phyloP scores from a whole-genome alignment of 352 stramenopile genomes.

The Peronospora farinosa region DNA sequence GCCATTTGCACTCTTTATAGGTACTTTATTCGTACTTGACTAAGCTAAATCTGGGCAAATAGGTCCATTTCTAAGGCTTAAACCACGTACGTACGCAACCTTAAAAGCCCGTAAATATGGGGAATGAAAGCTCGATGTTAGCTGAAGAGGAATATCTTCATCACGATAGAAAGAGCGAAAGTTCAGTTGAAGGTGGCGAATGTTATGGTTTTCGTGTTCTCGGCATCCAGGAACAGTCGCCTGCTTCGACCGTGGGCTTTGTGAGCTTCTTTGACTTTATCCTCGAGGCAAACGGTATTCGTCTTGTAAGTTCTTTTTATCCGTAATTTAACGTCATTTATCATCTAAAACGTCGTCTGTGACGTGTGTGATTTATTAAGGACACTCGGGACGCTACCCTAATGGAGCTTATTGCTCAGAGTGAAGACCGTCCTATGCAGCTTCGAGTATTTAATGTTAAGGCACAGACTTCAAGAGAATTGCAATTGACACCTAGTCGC shows the following conservation, averaged over 20 bases:
- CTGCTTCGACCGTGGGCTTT: constrained; percentile 87
- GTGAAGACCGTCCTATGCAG: constrained; percentile 65
- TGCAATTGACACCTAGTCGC: constrained; percentile 87
- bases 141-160: neutral
- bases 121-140: constrained; percentile 45
- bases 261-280: constrained; percentile 98
- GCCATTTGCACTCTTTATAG: neutral
- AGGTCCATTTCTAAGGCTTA: no score
- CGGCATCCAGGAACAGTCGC: constrained; percentile 93
- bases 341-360: constrained; percentile 3
- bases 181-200: constrained; percentile 42
- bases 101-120: constrained; percentile 26
- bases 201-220: constrained; percentile 92
- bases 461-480: constrained; percentile 56
- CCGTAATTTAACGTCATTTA: neutral
- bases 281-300: constrained; percentile 89
- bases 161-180: neutral
- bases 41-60: no score
- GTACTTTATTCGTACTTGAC: neutral
- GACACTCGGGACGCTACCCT: constrained; percentile 85
- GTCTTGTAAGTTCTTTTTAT: constrained; percentile 30
- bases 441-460: constrained; percentile 80
- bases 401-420: constrained; percentile 89
- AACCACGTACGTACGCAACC: no score
- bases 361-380: constrained; percentile 14